These are phyloP conservation scores for Musa schizocarpa DNA, from an alignment of 176 grass and related monocot species.

Conservation along the genomic window DNA sequence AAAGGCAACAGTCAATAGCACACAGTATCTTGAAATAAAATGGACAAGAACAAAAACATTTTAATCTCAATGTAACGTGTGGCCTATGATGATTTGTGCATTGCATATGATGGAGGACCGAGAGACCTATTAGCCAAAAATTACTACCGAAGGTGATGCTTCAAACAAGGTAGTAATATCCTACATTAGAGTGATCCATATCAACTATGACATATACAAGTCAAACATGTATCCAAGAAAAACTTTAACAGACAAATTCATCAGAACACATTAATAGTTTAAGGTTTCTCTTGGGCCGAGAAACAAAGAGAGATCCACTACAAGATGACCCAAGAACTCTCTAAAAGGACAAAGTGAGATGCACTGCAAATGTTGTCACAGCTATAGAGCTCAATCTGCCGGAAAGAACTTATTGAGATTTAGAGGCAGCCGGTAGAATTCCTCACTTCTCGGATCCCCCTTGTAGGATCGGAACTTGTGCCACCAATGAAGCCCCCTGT, in stretches of 20 bases:
- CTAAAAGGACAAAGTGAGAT: too few relatives aligned
- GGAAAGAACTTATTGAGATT: slow-evolving; percentile 88
- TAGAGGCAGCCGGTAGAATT: slow-evolving; percentile 75
- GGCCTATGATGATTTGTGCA: too few relatives aligned
- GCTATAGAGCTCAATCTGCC: slow-evolving; percentile 29
- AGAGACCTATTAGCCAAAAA: too few relatives aligned
- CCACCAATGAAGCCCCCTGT: slow-evolving; percentile 84
- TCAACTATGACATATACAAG: not conserved
- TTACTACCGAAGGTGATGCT: too few relatives aligned
- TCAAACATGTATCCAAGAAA: not conserved
- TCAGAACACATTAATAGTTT: not conserved
- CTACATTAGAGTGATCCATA: not conserved
- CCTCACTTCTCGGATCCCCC: slow-evolving; percentile 58
- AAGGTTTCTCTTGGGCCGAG: not conserved
- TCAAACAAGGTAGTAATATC: too few relatives aligned
- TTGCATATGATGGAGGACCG: too few relatives aligned
- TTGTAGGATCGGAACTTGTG: slow-evolving; percentile 65
- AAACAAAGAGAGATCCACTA: not conserved
- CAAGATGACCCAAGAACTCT: not conserved
- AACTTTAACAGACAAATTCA: not conserved
- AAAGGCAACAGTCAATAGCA: too few relatives aligned
- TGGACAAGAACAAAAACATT: too few relatives aligned
- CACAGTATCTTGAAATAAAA: too few relatives aligned
- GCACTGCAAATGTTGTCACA: too few relatives aligned
- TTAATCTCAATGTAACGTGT: too few relatives aligned